Base-by-base conservation (phyloP, 2,329 filamentous ascomycete species). In the Blastomyces percursus region DNA sequence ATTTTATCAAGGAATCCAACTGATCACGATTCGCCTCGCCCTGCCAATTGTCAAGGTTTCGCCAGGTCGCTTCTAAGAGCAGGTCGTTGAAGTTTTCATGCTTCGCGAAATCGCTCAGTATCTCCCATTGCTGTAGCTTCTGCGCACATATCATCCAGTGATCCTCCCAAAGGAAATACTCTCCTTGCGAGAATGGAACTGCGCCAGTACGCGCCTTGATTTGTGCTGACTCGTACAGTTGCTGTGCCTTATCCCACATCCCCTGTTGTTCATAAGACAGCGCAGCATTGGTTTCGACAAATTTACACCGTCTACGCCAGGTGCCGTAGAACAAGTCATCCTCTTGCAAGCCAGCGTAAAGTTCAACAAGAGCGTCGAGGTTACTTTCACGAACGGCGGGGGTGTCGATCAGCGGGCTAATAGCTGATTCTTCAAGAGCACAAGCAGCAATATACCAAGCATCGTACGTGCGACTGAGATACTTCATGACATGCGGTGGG, bases 121-220 rank as follows among this genome's bases (percentile, higher is more conserved):
- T 93, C 70, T 99, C 94, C 94, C 94, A 99, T 72, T 99, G 95
- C 74, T 99, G 95, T 55, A 99, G 81, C 77, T 99, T 99, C 77
- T 97, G 91, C 0, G 93, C 94, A 74, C 94, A 99, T 59, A 96
- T 83, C 51, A 99, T 87, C 94, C 94, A 99, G 70, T 99, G 95
- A 72, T 99, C 94, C 76, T 99, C 94, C 94, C 94, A 99, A 0
- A 99, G 83, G 84, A 96, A 96, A 76, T 99, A 99, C 75, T 99
- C 94, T 40, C 88, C 91, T 69, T 95, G 90, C 0, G 93, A 96
- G 75, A 96, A 97, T 0, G 94, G 93, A 65, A 97, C 86, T n/a
- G 93, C 90, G 60, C 92, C 94, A 0, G 93, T 97, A 56, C 95
- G 86, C 54, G 95, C 94, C 75, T 97, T 99, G 74, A 99, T 91